Evolutionary conservation across 176 grass and related monocot species (phyloP).

Genomic region (Hsuehochloa calcarea): DNA sequence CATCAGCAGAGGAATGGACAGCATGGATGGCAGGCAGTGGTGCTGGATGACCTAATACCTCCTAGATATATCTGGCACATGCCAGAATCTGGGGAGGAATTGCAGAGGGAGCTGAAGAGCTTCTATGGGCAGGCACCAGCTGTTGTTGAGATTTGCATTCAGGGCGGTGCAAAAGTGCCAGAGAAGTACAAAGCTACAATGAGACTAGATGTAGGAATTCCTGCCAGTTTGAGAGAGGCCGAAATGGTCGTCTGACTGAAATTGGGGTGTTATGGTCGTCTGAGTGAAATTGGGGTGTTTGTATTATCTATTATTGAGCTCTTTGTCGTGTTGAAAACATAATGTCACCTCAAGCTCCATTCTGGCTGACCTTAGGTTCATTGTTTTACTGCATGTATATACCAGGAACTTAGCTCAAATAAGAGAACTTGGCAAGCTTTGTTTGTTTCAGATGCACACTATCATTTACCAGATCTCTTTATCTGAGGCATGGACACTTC

Average conservation of each 20-base stretch:
- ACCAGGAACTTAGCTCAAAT: slow-evolving; percentile 16
- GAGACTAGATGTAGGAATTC: slow-evolving; percentile 90
- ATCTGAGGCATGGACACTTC: background rate
- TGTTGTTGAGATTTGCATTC: slow-evolving; percentile 78
- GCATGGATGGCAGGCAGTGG: slow-evolving; percentile 83
- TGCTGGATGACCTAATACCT: slow-evolving; percentile 77
- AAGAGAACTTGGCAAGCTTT: background rate
- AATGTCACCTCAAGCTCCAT: background rate
- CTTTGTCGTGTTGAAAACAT: background rate
- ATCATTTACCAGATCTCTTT: background rate
- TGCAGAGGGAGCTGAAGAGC: slow-evolving; percentile 77
- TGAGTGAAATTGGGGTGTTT: slow-evolving; percentile 27
- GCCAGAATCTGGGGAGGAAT: slow-evolving; percentile 54
- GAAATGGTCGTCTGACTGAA: slow-evolving; percentile 83
- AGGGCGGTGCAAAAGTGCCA: slow-evolving; percentile 59
- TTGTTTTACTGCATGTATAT: slow-evolving; percentile 28
- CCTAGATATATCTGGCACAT: slow-evolving; percentile 92
- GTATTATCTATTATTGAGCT: background rate
- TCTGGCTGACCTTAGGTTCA: background rate
- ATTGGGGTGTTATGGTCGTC: slow-evolving; percentile 58
- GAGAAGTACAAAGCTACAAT: slow-evolving; percentile 87
- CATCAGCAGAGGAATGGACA: slow-evolving; percentile 98
- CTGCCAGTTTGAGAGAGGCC: slow-evolving; percentile 66
- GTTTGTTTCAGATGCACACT: background rate
- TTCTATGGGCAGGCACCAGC: slow-evolving; percentile 97